Evolutionary conservation across 2,329 filamentous ascomycete species (phyloP).

Genomic region (Grosmannia huntii): DNA sequence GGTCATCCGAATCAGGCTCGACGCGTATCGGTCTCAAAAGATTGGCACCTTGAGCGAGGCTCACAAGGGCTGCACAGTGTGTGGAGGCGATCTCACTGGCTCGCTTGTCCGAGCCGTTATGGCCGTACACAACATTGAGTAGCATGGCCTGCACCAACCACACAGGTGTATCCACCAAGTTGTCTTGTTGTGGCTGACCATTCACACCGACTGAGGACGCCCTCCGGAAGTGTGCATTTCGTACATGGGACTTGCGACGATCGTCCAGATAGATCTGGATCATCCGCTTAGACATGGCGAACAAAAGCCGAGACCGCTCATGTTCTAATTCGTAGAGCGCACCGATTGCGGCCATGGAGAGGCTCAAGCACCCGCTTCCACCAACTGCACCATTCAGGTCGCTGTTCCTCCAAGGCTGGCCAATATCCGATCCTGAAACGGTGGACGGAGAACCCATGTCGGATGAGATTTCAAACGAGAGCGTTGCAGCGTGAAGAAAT

Average conservation of each 20-base stretch:
- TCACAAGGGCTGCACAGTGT: constrained; percentile 82
- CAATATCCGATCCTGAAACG: constrained; percentile 31
- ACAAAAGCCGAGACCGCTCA: constrained; percentile 67
- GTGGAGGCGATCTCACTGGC: constrained; percentile 86
- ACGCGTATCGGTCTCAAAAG: constrained; percentile 38
- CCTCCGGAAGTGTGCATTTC: constrained; percentile 45
- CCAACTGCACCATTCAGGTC: constrained; percentile 29
- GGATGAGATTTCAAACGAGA: constrained; percentile 66
- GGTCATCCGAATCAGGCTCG: constrained; percentile 28
- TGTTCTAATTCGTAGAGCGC: constrained; percentile 75
- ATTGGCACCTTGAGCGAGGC: constrained; percentile 79
- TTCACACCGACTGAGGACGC: constrained; percentile 28
- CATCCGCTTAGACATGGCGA: constrained; percentile 90
- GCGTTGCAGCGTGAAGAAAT: constrained; percentile 83
- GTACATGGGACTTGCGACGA: constrained; percentile 71
- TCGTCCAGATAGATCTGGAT: constrained; percentile 89
- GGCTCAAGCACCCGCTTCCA: constrained; percentile 72
- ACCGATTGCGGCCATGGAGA: constrained; percentile 71
- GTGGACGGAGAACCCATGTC: neutral
- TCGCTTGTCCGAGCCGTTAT: constrained; percentile 85
- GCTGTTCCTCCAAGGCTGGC: neutral
- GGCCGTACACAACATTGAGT: constrained; percentile 87
- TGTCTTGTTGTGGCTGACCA: constrained; percentile 5
- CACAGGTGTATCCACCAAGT: constrained; percentile 63
- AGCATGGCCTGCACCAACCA: constrained; percentile 98